These are phyloP conservation scores for Rugiboletus extremiorientalis DNA, from an alignment of 1,284 basidiomycete genomes.

Conservation along the genomic window DNA sequence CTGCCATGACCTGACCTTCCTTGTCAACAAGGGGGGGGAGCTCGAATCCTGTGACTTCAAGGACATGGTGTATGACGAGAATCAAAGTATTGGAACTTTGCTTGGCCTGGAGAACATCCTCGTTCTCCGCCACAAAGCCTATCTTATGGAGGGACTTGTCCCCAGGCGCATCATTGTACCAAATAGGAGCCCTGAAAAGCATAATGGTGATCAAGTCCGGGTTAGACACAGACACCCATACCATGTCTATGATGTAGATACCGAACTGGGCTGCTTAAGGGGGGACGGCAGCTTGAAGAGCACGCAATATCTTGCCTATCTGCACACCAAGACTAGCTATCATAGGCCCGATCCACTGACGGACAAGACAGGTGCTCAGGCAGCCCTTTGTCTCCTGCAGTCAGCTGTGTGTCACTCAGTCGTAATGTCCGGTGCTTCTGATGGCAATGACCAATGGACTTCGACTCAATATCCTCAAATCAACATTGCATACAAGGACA, in stretches of 20 bases:
- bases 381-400: slow-evolving; percentile 39
- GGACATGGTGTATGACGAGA: slow-evolving; percentile 18
- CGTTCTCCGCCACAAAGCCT: slow-evolving; percentile 32
- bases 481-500: background rate
- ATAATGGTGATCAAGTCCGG: background rate
- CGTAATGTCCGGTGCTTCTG: slow-evolving; percentile 23
- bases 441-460: fast-evolving
- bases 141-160: background rate
- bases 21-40: slow-evolving; percentile 19
- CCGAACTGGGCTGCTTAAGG: slow-evolving; percentile 37
- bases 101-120: slow-evolving; percentile 37
- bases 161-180: slow-evolving; percentile 41
- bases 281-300: slow-evolving; percentile 32
- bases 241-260: slow-evolving; percentile 40
- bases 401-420: slow-evolving; percentile 41
- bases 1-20: slow-evolving; percentile 27
- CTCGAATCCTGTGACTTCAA: slow-evolving; percentile 25
- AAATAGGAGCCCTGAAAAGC: slow-evolving; percentile 16
- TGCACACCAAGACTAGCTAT: slow-evolving; percentile 42
- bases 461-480: background rate
- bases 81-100: slow-evolving; percentile 19
- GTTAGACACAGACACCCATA: too few relatives aligned
- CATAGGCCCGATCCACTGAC: slow-evolving; percentile 45
- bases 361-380: slow-evolving; percentile 42
- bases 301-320: slow-evolving; percentile 37